A percentile compares a stretch with the other conserved stretches of the same genome.
Conservation (phyloP, 805 yeast genomes). For the Metschnikowia sp. region DNA sequence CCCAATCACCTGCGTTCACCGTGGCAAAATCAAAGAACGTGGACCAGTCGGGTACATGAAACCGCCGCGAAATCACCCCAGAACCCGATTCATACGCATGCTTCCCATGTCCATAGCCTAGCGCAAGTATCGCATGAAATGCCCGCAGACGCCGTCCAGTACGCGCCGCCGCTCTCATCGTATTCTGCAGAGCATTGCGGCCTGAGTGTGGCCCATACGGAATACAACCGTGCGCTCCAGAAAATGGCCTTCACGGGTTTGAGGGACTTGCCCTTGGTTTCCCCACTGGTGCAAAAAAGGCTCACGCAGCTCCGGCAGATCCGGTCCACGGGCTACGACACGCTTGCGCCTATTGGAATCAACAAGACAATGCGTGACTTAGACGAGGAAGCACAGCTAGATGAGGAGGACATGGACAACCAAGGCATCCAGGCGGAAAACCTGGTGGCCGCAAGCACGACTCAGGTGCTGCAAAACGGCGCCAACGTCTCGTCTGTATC, state of each 20-base stretch:
- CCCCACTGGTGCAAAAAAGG: conserved; percentile 21
- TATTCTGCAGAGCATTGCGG: conserved; percentile 45
- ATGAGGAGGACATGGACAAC: conserved; percentile 10
- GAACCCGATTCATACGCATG: not conserved
- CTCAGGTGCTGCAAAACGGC: not conserved
- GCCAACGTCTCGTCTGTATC: not conserved
- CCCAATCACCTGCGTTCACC: conserved; percentile 5
- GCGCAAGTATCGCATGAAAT: conserved; percentile 12
- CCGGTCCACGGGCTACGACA: conserved; percentile 31
- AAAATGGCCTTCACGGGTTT: conserved; percentile 12
- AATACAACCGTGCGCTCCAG: conserved; percentile 22
- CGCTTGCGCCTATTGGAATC: conserved; percentile 38
- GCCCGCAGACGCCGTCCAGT: conserved; percentile 18
- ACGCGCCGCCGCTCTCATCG: conserved; percentile 54
- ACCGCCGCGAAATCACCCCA: not conserved
- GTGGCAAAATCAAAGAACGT: conserved; percentile 8
- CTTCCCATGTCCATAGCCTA: conserved; percentile 7
- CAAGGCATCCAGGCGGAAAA: conserved; percentile 15
- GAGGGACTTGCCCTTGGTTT: conserved; percentile 13
- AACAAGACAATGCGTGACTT: conserved; percentile 40
- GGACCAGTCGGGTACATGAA: conserved; percentile 16
- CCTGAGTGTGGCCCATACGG: conserved; percentile 17
- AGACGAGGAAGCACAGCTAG: conserved; percentile 17
- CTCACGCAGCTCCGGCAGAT: conserved; percentile 25
- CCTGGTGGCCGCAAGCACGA: conserved; percentile 8